Evolutionary conservation across 73 alveolate genomes (phyloP).

Genomic region (Paramecium sexaurelia): DNA sequence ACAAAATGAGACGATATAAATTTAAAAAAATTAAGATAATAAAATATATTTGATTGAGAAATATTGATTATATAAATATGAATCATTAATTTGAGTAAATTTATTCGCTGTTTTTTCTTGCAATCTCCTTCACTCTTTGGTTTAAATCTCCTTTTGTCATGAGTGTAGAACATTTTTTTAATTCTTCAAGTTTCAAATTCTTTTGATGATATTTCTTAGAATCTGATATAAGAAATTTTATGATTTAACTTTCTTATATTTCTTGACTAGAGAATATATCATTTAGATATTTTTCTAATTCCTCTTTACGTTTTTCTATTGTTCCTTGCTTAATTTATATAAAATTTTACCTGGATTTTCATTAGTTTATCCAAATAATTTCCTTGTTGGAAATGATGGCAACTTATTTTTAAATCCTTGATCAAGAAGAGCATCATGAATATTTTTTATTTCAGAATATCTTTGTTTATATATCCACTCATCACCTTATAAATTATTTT

Average conservation of each 20-base stretch:
- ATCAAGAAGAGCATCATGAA: slow-evolving; percentile 39
- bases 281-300: background rate
- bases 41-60: background rate
- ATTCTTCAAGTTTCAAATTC: background rate
- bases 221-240: background rate
- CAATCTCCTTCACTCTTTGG: background rate
- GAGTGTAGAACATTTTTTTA: background rate
- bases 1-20: background rate
- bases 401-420: slow-evolving; percentile 33
- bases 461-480: slow-evolving; percentile 35
- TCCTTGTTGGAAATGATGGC: slow-evolving; percentile 33
- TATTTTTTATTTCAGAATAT: slow-evolving; percentile 33
- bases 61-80: background rate
- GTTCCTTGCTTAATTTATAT: background rate
- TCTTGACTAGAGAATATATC: background rate
- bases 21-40: background rate
- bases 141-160: background rate
- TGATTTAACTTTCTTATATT: background rate
- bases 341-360: slow-evolving; percentile 34
- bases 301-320: background rate
- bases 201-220: background rate
- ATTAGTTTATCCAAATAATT: slow-evolving; percentile 36
- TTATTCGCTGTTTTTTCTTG: background rate
- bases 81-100: background rate
- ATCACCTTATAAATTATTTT: background rate